Base-by-base conservation (phyloP, 1,284 basidiomycete species). In the Malassezia dermatis region DNA sequence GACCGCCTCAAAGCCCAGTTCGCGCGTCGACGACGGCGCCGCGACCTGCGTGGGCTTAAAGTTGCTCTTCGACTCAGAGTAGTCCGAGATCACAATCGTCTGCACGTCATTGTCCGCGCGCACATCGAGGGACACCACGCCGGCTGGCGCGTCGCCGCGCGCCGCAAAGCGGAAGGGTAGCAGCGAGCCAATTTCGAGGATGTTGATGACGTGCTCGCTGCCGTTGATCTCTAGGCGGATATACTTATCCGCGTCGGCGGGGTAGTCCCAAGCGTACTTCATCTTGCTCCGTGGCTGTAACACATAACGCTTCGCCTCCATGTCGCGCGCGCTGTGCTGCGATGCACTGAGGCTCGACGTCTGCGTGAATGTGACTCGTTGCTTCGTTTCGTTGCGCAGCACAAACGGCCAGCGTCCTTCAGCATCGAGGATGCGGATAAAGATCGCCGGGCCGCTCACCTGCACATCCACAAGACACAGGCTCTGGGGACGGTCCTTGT, bases 101-200 rank as follows among this genome's bases (percentile, higher is more conserved):
- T 98, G 94, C 49, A 84, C 85, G 39, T 83, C 83, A 2, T 84
- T 87, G 65, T 94, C 89, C 1, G 90, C 94, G 15, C 88, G 84
- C 42, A 98, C 87, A 73, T 99, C 94, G 63, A 98, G 78, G 1
- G 94, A 90, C 6, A 96, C 80, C 0, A 83, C 82, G 44, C 80
- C 78, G 45, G 27, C 78, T 77, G 53, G 80, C 78, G 61, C 52
- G 15, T 59, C 67, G 48, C 64, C 61, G 42, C 39, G 40, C 13
- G 21, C 47, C 0, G 68, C 61, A 72, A 96, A 86, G 74, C 83
- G 88, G 79, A 94, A 90, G 0, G 94, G 94, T 12, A 89, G 77
- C 34, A 95, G 81, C 59, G 88, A 83, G 44, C 94, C 94, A 41
- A 99, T 98, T 75, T 96, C 94, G 82, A 95, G 85, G 57, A 95